Base-by-base conservation (phyloP, 371 early-diverging fungal genomes). In the Rhizopus sp. region DNA sequence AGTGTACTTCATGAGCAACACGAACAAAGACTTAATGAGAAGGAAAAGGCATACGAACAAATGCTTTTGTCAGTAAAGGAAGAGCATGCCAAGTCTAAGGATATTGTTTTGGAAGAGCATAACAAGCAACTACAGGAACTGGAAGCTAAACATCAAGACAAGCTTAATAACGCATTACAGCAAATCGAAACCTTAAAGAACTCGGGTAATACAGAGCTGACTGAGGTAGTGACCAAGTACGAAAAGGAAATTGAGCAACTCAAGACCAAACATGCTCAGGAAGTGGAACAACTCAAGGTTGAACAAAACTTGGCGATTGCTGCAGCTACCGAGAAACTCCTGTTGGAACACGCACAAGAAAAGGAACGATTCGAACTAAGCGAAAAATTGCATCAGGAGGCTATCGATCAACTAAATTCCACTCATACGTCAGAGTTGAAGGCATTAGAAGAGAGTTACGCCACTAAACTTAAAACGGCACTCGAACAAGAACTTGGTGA, bases 201-300 rank as follows among this genome's bases (percentile, higher is more conserved):
- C 5, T 30, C 49, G 37, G 57, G 57, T 34, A 45, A 44, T 49
- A 54, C 50, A 7, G 66, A 66, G 45, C 15, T 66, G 16, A 30
- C 46, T 13, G 33, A 50, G 12, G 31, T 66, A n/a, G 53, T 61
- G 5, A 29, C 41, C 7, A 52, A 57, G n/a, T 60, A 66, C 31
- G 61, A 66, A 6, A 30, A 50, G n/a, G 54, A 61, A 35, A 31
- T 66, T 45, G 64, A 64, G 10, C 53, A 42, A 0, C 41, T 67
- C 0, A 56, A 53, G 54, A 17, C 50, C 12, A 49, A 42, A 10
- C 64, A 63, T 40, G 44, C 60, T n/a, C 55, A 60, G 29, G 61
- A 50, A 0, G 31, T 68, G 3, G 52, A 70, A 15, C 35, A 57
- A 1, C 40, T 64, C 9, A 55, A 55, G 13, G 29, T 30, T 32